Evolutionary conservation across 805 yeast genomes (phyloP), one percentile per base, ranked within the genome.

Genomic region (Cyberlindnera samutprakarnensis): DNA sequence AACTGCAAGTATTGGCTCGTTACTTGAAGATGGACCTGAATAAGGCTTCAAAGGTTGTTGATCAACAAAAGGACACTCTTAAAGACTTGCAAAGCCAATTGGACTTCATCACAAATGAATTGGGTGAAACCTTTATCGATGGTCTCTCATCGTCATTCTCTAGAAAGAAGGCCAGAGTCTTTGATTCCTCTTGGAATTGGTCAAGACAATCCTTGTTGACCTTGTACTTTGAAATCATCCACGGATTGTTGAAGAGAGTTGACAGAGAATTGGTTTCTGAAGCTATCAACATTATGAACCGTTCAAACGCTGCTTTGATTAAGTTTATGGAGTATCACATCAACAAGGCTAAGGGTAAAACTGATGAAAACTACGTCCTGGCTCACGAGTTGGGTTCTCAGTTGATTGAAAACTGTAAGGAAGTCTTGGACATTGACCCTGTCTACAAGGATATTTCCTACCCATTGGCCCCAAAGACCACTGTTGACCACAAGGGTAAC

Each of bases 181-280:
- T 90, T 61, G 97, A 92, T 63, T 87, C 96, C 15, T 87, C 88
- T 63, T 92, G 98, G 98, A 94, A 94, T 63, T 92, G 98, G 98
- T 96, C 97, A 29, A 84, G 96, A 62, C 98, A 92, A 68, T 95
- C 92, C 58, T 83, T 92, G 39, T 67, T 92, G 48, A 75, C 87
- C 30, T 80, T 92, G 85, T 92, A 84, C 66, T 92, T 75, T 57
- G 96, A 92, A 62, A 87, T 92, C 51, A 87, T 92, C 48, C 94
- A 92, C 60, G 98, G 98, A 59, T 80, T 84, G 43, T 72, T 87
- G 41, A 80, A 60, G 75, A 79, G 85, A 38, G 82, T 92, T 45
- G 97, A 92, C 61, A 78, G 98, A 59, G 96, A 92, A 66, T 87
- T 94, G 42, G 94, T 92, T 41, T 75, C 90, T 44, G 95, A 87